Conservation (phyloP, 2,329 filamentous ascomycete species). For the Botryotinia convoluta region DNA sequence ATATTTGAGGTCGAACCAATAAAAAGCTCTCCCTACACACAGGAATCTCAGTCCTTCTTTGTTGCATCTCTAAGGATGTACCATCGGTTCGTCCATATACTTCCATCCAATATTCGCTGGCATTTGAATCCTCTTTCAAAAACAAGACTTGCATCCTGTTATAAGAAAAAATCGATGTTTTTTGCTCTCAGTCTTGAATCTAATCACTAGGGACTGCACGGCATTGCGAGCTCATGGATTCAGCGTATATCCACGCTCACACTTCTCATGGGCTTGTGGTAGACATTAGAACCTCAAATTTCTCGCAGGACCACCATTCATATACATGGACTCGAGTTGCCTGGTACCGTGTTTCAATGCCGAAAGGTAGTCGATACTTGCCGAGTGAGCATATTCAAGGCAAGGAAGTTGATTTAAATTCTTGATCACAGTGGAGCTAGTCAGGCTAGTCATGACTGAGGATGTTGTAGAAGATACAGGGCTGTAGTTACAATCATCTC, state of each 20-base stretch:
- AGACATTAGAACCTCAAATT: slow-evolving; percentile 59
- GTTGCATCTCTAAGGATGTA: neutral
- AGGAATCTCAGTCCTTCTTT: neutral
- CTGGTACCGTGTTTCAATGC: slow-evolving; percentile 49
- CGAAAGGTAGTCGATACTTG: slow-evolving; percentile 25
- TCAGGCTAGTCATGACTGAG: slow-evolving; percentile 52
- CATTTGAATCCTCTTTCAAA: neutral
- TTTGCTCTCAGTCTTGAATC: neutral
- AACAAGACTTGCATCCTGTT: neutral
- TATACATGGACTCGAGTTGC: slow-evolving; percentile 59
- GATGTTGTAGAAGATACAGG: slow-evolving; percentile 6
- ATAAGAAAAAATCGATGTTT: neutral
- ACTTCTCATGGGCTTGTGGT: slow-evolving; percentile 45
- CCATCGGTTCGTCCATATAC: neutral
- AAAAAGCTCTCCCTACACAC: neutral
- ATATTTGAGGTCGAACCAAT: neutral
- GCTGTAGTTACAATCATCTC: neutral
- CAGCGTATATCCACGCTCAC: neutral
- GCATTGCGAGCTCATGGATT: neutral
- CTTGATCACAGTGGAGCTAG: slow-evolving; percentile 58
- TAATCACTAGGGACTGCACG: neutral
- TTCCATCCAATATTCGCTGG: neutral
- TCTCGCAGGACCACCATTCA: slow-evolving; percentile 56
- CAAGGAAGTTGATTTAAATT: slow-evolving; percentile 53
- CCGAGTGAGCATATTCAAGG: slow-evolving; percentile 33